A percentile compares a stretch with the other conserved stretches of the same genome.
phyloP scores from a whole-genome alignment of 2,329 filamentous ascomycete species.

The Colletotrichum tanaceti region DNA sequence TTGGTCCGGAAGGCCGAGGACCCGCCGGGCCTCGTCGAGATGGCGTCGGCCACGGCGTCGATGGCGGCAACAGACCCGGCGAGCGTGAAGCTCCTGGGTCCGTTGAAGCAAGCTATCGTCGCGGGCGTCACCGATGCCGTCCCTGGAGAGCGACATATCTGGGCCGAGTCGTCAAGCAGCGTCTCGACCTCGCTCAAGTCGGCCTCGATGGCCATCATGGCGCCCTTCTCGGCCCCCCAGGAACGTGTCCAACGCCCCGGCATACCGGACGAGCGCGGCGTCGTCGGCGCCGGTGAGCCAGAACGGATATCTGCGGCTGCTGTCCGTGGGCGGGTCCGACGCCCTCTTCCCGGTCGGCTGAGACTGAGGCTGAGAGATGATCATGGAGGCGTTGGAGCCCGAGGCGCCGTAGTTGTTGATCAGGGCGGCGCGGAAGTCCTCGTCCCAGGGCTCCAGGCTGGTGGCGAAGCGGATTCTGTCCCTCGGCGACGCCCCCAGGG shows the following conservation, averaged over 20 bases:
- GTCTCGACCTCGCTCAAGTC: conserved; percentile 40
- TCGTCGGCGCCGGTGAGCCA: conserved; percentile 25
- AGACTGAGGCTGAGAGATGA: no score
- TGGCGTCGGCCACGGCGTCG: conserved; percentile 42
- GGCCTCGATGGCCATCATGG: conserved; percentile 55
- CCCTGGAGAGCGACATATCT: no score
- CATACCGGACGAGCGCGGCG: conserved; percentile 6
- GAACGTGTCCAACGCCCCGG: background rate
- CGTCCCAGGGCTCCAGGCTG: background rate
- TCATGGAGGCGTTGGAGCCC: conserved; percentile 44
- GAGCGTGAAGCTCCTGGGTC: conserved; percentile 55
- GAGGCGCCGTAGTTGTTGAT: conserved; percentile 53
- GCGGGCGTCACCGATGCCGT: no score
- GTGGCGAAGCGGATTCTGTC: background rate
- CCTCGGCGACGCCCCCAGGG: background rate
- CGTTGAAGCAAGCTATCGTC: conserved; percentile 62
- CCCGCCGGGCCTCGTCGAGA: background rate
- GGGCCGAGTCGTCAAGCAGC: background rate
- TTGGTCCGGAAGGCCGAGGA: conserved; percentile 47
- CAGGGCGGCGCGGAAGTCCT: conserved; percentile 40
- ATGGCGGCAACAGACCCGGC: conserved; percentile 52
- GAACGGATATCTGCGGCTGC: conserved; percentile 29
- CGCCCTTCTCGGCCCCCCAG: conserved; percentile 52
- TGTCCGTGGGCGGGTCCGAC: background rate
- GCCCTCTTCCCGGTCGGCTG: background rate